These are phyloP conservation scores for Lactarius indigo DNA, from an alignment of 768 basidiomycete species.

Conservation along the genomic window DNA sequence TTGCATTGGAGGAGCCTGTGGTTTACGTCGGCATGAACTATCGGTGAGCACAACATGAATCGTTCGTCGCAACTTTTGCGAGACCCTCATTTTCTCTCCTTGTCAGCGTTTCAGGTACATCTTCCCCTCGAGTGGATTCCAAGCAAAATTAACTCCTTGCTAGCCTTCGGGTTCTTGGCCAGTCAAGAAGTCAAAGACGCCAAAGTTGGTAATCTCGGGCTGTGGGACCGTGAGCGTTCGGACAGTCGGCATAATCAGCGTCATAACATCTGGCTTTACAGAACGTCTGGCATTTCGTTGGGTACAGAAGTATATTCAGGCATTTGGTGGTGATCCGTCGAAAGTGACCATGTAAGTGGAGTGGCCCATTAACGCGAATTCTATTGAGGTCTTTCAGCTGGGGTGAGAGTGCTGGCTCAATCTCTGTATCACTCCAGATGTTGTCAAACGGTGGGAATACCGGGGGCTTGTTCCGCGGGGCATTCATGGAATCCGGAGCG, in stretches of 20 bases:
- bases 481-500: constrained; percentile 43
- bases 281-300: constrained; percentile 57
- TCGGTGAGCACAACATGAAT: constrained; percentile 12
- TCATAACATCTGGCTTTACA: constrained; percentile 27
- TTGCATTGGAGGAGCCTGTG: constrained; percentile 25
- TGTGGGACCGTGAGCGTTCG: constrained; percentile 53
- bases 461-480: constrained; percentile 39
- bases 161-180: constrained; percentile 49
- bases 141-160: neutral
- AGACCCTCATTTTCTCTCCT: neutral
- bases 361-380: constrained; percentile 3
- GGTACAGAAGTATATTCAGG: constrained; percentile 60
- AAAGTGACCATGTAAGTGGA: constrained; percentile 55
- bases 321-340: constrained; percentile 60
- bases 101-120: constrained; percentile 14
- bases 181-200: constrained; percentile 50
- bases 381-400: constrained; percentile 31
- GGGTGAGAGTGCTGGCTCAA: constrained; percentile 54
- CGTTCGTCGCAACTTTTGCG: neutral
- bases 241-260: neutral
- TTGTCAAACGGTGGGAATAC: constrained; percentile 37
- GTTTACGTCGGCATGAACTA: constrained; percentile 32
- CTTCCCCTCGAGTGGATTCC: neutral
- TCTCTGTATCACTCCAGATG: constrained; percentile 43
- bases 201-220: constrained; percentile 56